Evolutionary conservation across 2,329 filamentous ascomycete genomes (phyloP).

Genomic region (Penicillium hordei): DNA sequence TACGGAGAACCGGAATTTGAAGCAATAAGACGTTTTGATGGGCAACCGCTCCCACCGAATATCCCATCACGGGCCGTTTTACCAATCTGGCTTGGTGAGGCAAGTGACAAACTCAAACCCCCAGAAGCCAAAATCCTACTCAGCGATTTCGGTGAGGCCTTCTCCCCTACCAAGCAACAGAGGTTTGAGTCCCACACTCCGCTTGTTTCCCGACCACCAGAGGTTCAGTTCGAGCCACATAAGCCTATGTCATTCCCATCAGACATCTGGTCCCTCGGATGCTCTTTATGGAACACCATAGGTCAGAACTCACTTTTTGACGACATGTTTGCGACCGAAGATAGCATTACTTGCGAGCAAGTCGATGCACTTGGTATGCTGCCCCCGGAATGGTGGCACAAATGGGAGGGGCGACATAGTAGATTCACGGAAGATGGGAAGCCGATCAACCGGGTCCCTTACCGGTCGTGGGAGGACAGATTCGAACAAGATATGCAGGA

Average conservation of each 20-base stretch:
- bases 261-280: conserved; percentile 46
- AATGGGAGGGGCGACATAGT: conserved; percentile 24
- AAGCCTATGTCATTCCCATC: conserved; percentile 36
- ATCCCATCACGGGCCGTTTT: conserved; percentile 33
- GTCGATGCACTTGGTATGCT: conserved; percentile 35
- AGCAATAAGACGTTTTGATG: conserved; percentile 23
- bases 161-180: conserved; percentile 26
- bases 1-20: conserved; percentile 25
- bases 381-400: conserved; percentile 30
- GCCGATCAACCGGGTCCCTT: conserved; percentile 20
- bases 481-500: conserved; percentile 32
- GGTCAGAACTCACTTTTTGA: conserved; percentile 33
- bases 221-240: conserved; percentile 38
- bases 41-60: conserved; percentile 23
- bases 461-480: conserved; percentile 25
- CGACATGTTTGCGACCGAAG: conserved; percentile 27
- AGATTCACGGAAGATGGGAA: conserved; percentile 30
- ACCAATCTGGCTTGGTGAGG: conserved; percentile 39
- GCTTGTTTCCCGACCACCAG: conserved; percentile 34
- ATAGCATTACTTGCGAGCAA: conserved; percentile 33
- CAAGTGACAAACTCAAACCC: conserved; percentile 33
- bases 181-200: conserved; percentile 34
- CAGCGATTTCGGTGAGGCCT: conserved; percentile 41
- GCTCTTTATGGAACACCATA: conserved; percentile 40
- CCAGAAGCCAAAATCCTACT: conserved; percentile 30